These are phyloP conservation scores for Gremmenia infestans DNA, from an alignment of 2,329 filamentous ascomycete species.

Conservation along the genomic window DNA sequence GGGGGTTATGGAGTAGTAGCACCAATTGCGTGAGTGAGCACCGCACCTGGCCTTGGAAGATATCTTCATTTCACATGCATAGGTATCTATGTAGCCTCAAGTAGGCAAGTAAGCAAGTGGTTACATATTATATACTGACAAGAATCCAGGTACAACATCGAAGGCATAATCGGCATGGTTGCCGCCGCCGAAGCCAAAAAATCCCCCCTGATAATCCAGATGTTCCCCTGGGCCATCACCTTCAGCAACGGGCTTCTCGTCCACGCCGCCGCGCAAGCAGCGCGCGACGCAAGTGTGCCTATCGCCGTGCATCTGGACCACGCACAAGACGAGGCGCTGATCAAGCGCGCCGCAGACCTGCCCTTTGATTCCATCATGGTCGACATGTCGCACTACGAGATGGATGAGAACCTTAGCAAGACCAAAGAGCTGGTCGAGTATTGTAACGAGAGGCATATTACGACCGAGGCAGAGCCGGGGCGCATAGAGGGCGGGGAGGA, in stretches of 20 bases:
- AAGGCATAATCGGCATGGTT: conserved; percentile 62
- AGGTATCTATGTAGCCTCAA: too few species aligned
- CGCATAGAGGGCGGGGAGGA: conserved; percentile 71
- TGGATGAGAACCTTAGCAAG: conserved; percentile 64
- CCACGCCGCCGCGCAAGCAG: conserved; percentile 51
- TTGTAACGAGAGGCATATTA: conserved; percentile 54
- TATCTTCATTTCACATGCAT: too few species aligned
- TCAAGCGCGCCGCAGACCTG: conserved; percentile 50
- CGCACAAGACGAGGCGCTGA: conserved; percentile 53
- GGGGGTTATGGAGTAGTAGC: too few species aligned
- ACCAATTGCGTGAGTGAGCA: too few species aligned
- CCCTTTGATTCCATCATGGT: conserved; percentile 71
- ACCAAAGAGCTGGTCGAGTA: conserved; percentile 49
- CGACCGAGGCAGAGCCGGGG: conserved; percentile 64
- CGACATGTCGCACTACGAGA: conserved; percentile 70
- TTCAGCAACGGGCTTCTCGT: conserved; percentile 51
- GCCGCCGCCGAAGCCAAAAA: conserved; percentile 60
- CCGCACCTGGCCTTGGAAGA: too few species aligned
- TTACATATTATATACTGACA: too few species aligned
- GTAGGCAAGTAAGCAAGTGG: too few species aligned
- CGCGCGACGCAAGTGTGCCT: conserved; percentile 51
- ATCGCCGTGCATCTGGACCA: conserved; percentile 63
- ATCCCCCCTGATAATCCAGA: conserved; percentile 61
- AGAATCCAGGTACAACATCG: conserved; percentile 53
- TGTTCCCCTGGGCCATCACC: conserved; percentile 66